Evolutionary conservation across 345 rosid genomes (phyloP).

Genomic region (Theobroma cacao): DNA sequence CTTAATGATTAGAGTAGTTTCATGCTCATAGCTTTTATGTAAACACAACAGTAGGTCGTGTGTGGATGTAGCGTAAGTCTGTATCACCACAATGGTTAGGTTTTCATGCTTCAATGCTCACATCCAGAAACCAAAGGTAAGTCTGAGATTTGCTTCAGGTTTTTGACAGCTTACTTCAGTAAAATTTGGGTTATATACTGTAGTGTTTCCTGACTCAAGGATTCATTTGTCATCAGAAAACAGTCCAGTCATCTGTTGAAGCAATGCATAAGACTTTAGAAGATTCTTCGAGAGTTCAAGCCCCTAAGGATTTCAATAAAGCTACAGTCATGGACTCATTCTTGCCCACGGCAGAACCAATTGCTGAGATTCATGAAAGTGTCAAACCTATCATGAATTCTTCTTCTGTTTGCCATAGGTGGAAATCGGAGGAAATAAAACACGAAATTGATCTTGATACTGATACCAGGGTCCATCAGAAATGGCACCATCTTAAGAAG

Average conservation of each 20-base stretch:
- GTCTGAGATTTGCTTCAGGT: constrained; percentile 13
- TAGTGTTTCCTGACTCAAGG: constrained; percentile 12
- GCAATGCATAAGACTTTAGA: constrained; percentile 41
- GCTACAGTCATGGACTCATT: constrained; percentile 31
- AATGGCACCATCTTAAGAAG: constrained; percentile 46
- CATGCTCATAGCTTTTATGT: constrained; percentile 11
- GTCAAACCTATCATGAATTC: constrained; percentile 28
- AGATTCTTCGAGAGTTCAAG: constrained; percentile 38
- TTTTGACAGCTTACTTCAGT: constrained; percentile 15
- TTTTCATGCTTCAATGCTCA: constrained; percentile 85
- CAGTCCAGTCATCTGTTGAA: constrained; percentile 31
- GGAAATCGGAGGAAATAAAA: constrained; percentile 58
- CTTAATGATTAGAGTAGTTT: constrained; percentile 17
- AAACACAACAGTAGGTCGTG: constrained; percentile 10
- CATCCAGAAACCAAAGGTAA: constrained; percentile 64
- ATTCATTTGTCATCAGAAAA: constrained; percentile 34
- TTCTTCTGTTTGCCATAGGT: constrained; percentile 30
- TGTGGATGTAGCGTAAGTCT: constrained; percentile 37
- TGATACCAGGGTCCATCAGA: constrained; percentile 20
- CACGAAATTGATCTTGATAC: constrained; percentile 24
- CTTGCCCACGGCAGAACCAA: constrained; percentile 25
- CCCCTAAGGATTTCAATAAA: constrained; percentile 27
- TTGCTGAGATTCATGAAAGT: constrained; percentile 25
- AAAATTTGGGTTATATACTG: background rate
- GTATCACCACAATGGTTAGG: constrained; percentile 60